Conservation (phyloP, 495 filamentous ascomycete species). For the Aspergillus bertholletiae region DNA sequence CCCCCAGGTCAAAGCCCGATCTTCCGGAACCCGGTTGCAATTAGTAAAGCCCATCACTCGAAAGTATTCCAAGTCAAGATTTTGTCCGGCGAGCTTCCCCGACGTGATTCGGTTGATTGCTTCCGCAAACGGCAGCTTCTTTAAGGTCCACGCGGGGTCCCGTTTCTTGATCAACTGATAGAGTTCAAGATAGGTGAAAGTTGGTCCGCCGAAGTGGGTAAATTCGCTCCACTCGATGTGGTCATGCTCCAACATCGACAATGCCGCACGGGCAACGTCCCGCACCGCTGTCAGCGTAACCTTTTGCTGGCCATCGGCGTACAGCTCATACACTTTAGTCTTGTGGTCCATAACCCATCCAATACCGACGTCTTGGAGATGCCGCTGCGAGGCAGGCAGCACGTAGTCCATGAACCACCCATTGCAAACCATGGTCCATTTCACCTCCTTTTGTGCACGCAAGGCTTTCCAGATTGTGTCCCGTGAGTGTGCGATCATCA, state of each 20-base stretch:
- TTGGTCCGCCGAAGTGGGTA: background rate
- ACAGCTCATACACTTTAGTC: background rate
- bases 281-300: slow-evolving; percentile 8
- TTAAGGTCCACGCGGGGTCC: background rate
- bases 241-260: slow-evolving; percentile 5
- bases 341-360: background rate
- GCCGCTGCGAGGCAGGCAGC: background rate
- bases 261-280: slow-evolving; percentile 5
- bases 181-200: background rate
- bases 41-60: slow-evolving; percentile 3
- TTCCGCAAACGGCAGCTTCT: background rate
- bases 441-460: slow-evolving; percentile 1
- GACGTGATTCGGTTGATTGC: background rate
- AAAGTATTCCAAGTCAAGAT: background rate
- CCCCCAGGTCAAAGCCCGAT: slow-evolving; percentile 1
- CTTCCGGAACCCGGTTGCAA: background rate
- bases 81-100: background rate
- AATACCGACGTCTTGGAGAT: slow-evolving; percentile 1
- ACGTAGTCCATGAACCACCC: slow-evolving; percentile 13
- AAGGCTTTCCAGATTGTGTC: slow-evolving; percentile 5
- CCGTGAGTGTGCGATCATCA: slow-evolving; percentile 2
- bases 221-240: background rate
- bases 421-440: slow-evolving; percentile 11
- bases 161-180: background rate
- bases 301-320: background rate